phyloP scores from a whole-genome alignment of 192 early-diverging fungal genomes.

The Coemansia reversa region DNA sequence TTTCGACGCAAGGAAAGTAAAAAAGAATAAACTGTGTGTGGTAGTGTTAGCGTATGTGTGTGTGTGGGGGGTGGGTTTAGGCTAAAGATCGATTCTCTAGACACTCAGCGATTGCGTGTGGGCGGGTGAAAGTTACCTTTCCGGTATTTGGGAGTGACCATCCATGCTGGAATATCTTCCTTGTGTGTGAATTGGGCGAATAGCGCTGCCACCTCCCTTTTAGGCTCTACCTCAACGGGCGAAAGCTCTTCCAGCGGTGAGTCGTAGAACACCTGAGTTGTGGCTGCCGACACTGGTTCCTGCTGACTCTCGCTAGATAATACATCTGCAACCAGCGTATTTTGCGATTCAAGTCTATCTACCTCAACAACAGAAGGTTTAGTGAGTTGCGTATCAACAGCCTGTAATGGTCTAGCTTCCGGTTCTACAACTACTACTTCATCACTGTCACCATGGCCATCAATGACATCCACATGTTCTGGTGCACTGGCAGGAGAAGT shows the following conservation, averaged over 20 bases:
- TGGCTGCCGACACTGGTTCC: not conserved
- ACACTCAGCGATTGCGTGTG: not conserved
- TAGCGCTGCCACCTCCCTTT: not conserved
- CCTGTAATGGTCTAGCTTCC: too few species aligned
- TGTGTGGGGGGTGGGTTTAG: too few species aligned
- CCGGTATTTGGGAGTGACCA: slow-evolving; percentile 3
- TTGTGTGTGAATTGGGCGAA: slow-evolving; percentile 15
- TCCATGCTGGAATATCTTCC: not conserved
- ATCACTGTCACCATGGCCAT: not conserved
- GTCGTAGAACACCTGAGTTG: slow-evolving; percentile 3
- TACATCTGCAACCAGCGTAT: not conserved
- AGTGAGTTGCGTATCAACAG: too few species aligned
- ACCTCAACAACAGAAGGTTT: not conserved
- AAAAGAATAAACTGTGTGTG: too few species aligned
- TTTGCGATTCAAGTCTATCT: not conserved
- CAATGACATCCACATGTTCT: not conserved
- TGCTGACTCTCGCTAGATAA: not conserved
- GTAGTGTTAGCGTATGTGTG: too few species aligned
- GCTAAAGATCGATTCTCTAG: too few species aligned
- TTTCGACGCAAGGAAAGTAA: too few species aligned
- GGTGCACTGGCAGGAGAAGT: too few species aligned
- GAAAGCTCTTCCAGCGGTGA: not conserved
- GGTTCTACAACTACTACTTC: too few species aligned
- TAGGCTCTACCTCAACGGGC: not conserved
- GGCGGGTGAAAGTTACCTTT: slow-evolving; percentile 19